These are phyloP conservation scores for Pleurotus salmoneostramineus DNA, from an alignment of 768 basidiomycete species.

Conservation along the genomic window DNA sequence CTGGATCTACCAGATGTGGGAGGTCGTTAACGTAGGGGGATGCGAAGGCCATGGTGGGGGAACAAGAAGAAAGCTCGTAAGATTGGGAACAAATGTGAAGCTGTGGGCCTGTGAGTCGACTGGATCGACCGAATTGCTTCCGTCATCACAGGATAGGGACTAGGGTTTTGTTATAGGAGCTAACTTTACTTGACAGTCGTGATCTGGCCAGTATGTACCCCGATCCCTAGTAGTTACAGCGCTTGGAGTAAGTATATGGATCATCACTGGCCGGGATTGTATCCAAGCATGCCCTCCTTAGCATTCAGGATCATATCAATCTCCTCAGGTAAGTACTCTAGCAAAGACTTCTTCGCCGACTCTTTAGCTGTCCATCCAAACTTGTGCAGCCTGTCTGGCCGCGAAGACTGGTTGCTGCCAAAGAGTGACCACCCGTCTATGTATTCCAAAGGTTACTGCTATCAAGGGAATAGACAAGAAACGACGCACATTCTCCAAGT, in stretches of 20 bases:
- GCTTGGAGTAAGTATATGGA: not conserved
- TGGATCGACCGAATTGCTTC: too few relatives aligned
- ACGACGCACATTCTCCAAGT: conserved; percentile 34
- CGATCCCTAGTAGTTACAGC: not conserved
- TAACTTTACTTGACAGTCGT: too few relatives aligned
- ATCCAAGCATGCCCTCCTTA: conserved; percentile 9
- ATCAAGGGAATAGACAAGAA: too few relatives aligned
- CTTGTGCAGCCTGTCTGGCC: conserved; percentile 26
- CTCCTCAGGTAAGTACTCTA: conserved; percentile 20
- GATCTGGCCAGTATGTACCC: too few relatives aligned
- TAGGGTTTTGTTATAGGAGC: too few relatives aligned
- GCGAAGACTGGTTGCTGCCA: conserved; percentile 32
- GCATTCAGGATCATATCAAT: conserved; percentile 14
- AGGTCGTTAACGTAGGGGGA: not conserved
- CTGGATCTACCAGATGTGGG: not conserved
- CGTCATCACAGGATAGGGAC: too few relatives aligned
- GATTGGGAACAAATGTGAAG: too few relatives aligned
- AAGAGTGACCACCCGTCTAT: conserved; percentile 38
- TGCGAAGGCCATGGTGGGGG: not conserved
- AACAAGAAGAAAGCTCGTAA: not conserved
- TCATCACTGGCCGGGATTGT: not conserved
- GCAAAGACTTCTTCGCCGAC: conserved; percentile 14
- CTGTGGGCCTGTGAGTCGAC: too few relatives aligned
- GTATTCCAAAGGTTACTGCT: too few relatives aligned
- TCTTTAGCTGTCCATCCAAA: conserved; percentile 35